Evolutionary conservation across 2,329 filamentous ascomycete genomes (phyloP).

Genomic region (Apiospora aurea): DNA sequence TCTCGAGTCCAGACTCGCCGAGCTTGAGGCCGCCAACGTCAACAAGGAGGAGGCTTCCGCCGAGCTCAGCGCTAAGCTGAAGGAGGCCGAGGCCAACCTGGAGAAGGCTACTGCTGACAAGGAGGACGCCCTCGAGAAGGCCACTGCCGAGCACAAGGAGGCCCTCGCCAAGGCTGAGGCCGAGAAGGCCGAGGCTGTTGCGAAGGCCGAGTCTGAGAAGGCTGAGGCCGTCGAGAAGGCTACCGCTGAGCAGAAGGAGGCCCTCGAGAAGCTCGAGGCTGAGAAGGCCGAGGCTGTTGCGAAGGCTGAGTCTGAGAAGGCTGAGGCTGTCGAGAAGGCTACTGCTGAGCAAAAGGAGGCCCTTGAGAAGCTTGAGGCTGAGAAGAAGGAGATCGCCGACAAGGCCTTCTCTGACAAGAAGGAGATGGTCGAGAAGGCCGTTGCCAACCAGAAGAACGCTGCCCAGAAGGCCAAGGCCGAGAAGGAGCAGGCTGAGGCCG

Average conservation of each 20-base stretch:
- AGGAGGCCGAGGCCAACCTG: conserved; percentile 27
- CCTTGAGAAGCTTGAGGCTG: conserved; percentile 1
- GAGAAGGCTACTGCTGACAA: conserved; percentile 10
- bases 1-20: conserved; percentile 36
- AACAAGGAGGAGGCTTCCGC: conserved; percentile 33
- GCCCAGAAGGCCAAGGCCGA: conserved; percentile 29
- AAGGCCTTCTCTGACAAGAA: conserved; percentile 1
- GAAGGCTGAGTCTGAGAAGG: conserved; percentile 30
- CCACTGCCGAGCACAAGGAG: conserved; percentile 30
- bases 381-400: conserved; percentile 6
- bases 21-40: conserved; percentile 35
- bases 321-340: conserved; percentile 25
- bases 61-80: conserved; percentile 32
- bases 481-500: conserved; percentile 24
- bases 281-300: conserved; percentile 21
- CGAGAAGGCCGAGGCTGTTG: conserved; percentile 25
- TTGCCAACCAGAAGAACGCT: conserved; percentile 30
- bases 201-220: conserved; percentile 29
- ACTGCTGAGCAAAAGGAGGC: conserved; percentile 21
- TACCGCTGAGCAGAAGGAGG: conserved; percentile 20
- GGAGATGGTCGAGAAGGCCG: conserved; percentile 26
- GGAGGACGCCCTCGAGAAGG: conserved; percentile 29
- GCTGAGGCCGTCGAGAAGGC: conserved; percentile 26
- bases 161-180: conserved; percentile 26
- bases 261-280: not conserved